Conservation (phyloP, 257 asterid genomes). For the Ocimum tenuiflorum region DNA sequence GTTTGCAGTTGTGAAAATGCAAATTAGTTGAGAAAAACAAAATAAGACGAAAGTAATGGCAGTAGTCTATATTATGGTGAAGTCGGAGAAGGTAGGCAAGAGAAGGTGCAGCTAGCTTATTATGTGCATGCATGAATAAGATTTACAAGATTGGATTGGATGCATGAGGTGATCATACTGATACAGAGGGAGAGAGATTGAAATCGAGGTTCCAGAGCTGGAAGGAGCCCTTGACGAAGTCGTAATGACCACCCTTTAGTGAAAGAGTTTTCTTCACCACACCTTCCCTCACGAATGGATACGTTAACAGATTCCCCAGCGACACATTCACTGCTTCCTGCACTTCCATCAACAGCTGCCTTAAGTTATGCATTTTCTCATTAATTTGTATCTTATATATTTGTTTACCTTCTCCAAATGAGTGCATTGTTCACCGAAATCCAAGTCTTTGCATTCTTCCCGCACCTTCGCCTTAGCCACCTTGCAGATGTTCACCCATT, state of each 20-base stretch:
- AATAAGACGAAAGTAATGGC: no score
- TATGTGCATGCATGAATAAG: no score
- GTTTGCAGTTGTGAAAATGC: no score
- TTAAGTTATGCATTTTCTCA: no score
- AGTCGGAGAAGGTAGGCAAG: no score
- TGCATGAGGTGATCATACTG: slow-evolving; percentile 19
- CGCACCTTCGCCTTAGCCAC: slow-evolving; percentile 61
- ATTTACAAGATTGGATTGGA: slow-evolving; percentile 10
- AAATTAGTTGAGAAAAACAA: no score
- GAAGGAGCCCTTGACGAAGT: slow-evolving; percentile 67
- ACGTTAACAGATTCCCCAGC: slow-evolving; percentile 57
- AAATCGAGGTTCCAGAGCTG: slow-evolving; percentile 76
- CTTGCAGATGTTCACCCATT: slow-evolving; percentile 74
- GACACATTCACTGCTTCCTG: slow-evolving; percentile 92
- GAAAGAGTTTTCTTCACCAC: slow-evolving; percentile 46
- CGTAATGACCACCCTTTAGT: slow-evolving; percentile 77
- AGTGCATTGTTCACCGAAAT: slow-evolving; percentile 42
- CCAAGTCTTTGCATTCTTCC: slow-evolving; percentile 38
- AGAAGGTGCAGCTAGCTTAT: slow-evolving; percentile 24
- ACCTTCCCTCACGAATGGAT: slow-evolving; percentile 78
- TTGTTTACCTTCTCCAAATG: slow-evolving; percentile 59
- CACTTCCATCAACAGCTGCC: not conserved
- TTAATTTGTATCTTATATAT: not conserved
- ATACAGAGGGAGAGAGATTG: slow-evolving; percentile 34
- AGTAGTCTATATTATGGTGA: no score